These are phyloP conservation scores for Posidonia oceanica DNA, from an alignment of 116 monocot species.

Conservation along the genomic window DNA sequence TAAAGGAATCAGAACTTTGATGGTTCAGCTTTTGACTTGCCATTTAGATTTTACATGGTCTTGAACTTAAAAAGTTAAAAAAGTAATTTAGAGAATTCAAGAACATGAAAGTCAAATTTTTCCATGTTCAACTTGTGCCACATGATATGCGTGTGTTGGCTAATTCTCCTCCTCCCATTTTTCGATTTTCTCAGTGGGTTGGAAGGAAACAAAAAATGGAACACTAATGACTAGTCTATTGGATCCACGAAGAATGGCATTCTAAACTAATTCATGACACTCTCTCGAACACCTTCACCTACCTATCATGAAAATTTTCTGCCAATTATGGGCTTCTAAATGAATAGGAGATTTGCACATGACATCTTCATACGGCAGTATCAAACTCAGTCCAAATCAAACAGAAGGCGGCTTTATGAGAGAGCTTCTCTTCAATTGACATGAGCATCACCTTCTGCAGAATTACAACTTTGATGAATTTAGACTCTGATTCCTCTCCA, in stretches of 20 bases:
- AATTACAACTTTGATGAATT: background rate
- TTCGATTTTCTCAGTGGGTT: background rate
- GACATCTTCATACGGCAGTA: background rate
- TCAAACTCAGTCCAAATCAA: background rate
- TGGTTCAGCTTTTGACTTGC: too few relatives aligned
- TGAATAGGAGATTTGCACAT: too few relatives aligned
- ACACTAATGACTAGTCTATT: background rate
- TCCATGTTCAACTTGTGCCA: background rate
- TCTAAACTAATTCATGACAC: constrained; percentile 3
- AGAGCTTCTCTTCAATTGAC: too few relatives aligned
- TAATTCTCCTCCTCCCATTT: background rate
- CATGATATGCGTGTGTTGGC: background rate
- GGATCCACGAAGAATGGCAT: background rate
- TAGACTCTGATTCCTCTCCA: background rate
- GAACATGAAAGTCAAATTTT: too few relatives aligned
- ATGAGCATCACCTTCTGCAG: too few relatives aligned
- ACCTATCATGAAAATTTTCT: background rate
- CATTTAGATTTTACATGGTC: too few relatives aligned
- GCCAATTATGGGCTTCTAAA: background rate
- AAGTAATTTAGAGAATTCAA: too few relatives aligned
- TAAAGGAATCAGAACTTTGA: too few relatives aligned
- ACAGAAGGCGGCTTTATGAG: background rate
- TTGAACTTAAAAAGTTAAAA: too few relatives aligned
- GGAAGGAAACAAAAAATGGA: background rate
- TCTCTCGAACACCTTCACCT: background rate